Evolutionary conservation across 352 stramenopile species (phyloP).

Genomic region (Paralagenidium karlingii): DNA sequence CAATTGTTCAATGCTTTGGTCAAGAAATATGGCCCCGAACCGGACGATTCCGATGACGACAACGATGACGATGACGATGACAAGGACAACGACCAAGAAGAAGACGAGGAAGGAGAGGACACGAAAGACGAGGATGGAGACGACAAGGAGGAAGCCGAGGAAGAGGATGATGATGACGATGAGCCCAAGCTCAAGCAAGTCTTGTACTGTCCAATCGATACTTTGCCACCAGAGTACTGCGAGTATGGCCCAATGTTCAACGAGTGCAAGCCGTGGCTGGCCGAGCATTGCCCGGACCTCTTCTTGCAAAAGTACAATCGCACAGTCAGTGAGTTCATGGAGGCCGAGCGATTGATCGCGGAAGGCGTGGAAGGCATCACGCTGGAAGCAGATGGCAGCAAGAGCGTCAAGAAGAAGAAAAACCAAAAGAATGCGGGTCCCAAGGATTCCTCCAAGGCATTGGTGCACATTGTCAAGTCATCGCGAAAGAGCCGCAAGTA

Average conservation of each 20-base stretch:
- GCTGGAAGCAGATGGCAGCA: slow-evolving; percentile 53
- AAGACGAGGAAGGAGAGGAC: slow-evolving; percentile 6
- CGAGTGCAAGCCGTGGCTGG: slow-evolving; percentile 74
- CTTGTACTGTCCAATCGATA: slow-evolving; percentile 78
- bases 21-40: slow-evolving; percentile 77
- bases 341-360: slow-evolving; percentile 69
- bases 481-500: slow-evolving; percentile 69
- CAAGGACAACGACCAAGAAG: slow-evolving; percentile 3
- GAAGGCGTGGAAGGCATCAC: slow-evolving; percentile 64
- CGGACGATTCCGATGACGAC: slow-evolving; percentile 58
- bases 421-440: slow-evolving; percentile 62
- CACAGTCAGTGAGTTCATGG: slow-evolving; percentile 57
- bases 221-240: slow-evolving; percentile 73
- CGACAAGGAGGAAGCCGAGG: slow-evolving; percentile 24
- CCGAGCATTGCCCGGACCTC: slow-evolving; percentile 54
- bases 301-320: slow-evolving; percentile 77
- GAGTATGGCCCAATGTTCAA: slow-evolving; percentile 79
- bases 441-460: slow-evolving; percentile 55
- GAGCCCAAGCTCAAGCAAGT: slow-evolving; percentile 43
- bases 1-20: slow-evolving; percentile 71
- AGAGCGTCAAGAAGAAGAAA: slow-evolving; percentile 77
- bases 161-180: slow-evolving; percentile 19
- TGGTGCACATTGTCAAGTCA: slow-evolving; percentile 55
- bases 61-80: slow-evolving; percentile 29
- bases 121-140: slow-evolving; percentile 14